Percentiles rank a stretch among this genome's conserved stretches.
phyloP scores from a whole-genome alignment of 768 basidiomycete species.

The Mrakia hoshinonis region DNA sequence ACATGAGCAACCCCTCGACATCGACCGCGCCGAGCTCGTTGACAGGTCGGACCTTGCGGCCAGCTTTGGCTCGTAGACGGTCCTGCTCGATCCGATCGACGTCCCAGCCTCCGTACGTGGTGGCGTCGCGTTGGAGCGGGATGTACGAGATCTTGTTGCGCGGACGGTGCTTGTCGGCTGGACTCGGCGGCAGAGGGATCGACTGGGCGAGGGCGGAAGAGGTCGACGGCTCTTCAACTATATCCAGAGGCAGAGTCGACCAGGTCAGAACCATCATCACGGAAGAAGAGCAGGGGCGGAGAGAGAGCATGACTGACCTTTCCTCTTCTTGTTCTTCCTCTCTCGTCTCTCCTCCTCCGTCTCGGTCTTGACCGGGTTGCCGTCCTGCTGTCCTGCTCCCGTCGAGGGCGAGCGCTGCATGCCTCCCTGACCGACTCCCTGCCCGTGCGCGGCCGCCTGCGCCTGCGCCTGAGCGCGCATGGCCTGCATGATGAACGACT shows the following conservation, averaged over 20 bases:
- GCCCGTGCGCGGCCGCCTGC: constrained; percentile 34
- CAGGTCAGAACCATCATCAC: background rate
- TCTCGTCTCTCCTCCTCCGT: constrained; percentile 56
- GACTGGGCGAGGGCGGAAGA: constrained; percentile 19
- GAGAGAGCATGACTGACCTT: constrained; percentile 48
- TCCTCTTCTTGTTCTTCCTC: constrained; percentile 63
- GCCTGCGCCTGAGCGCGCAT: constrained; percentile 28
- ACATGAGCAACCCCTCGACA: constrained; percentile 87
- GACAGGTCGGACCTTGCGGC: constrained; percentile 26
- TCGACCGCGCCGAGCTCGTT: constrained; percentile 78
- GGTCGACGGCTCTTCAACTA: background rate
- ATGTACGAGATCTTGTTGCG: constrained; percentile 70
- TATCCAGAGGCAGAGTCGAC: constrained; percentile 1
- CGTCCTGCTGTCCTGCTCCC: background rate
- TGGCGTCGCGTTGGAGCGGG: constrained; percentile 65
- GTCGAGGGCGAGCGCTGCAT: background rate
- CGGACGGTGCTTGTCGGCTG: constrained; percentile 44
- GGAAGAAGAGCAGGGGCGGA: background rate
- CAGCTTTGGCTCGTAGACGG: constrained; percentile 57
- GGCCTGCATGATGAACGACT: constrained; percentile 18
- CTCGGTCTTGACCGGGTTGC: background rate
- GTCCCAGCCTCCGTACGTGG: constrained; percentile 74
- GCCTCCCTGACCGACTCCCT: constrained; percentile 41
- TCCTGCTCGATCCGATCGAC: constrained; percentile 49
- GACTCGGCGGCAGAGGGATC: constrained; percentile 44